A percentile compares a stretch with the other conserved stretches of the same genome.
These are phyloP conservation scores for Saxispiralis lemnorum DNA, from an alignment of 495 filamentous ascomycete species.

Conservation along the genomic window DNA sequence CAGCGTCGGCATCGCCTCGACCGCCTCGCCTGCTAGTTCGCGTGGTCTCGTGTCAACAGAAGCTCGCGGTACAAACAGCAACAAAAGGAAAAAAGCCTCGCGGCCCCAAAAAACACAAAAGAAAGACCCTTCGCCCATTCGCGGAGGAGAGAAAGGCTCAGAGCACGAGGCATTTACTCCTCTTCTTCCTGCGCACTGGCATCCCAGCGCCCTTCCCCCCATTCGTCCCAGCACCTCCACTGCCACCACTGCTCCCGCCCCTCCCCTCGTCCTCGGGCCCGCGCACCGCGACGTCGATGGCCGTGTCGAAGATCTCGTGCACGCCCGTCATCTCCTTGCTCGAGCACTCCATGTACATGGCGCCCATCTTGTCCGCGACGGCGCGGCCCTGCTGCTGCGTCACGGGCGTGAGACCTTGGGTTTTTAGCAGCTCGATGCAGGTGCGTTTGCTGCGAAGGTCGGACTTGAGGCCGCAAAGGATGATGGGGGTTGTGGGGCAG, in stretches of 20 bases:
- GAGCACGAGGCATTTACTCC: slow-evolving; percentile 53
- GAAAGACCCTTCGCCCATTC: no score
- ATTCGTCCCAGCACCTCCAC: neutral
- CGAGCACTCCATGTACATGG: slow-evolving; percentile 91
- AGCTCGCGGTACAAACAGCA: neutral
- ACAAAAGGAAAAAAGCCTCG: slow-evolving; percentile 1
- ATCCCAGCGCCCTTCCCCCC: slow-evolving; percentile 2
- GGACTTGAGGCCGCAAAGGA: slow-evolving; percentile 90
- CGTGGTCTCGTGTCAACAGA: slow-evolving; percentile 7
- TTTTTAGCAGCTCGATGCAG: slow-evolving; percentile 95
- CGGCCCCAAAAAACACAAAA: neutral
- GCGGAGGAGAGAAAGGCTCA: slow-evolving; percentile 24
- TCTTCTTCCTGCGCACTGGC: slow-evolving; percentile 40
- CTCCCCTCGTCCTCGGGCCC: slow-evolving; percentile 36
- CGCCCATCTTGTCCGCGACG: slow-evolving; percentile 82
- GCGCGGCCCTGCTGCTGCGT: slow-evolving; percentile 73
- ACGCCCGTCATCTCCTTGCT: slow-evolving; percentile 93
- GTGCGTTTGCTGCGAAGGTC: slow-evolving; percentile 85
- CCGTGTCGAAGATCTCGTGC: slow-evolving; percentile 80
- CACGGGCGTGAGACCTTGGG: slow-evolving; percentile 88
- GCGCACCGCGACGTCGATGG: slow-evolving; percentile 71
- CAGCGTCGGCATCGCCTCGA: slow-evolving; percentile 5
- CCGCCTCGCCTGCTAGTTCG: slow-evolving; percentile 1
- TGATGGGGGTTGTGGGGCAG: slow-evolving; percentile 87
- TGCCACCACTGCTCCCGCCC: slow-evolving; percentile 11